These are phyloP conservation scores for Alternaria arborescens DNA, from an alignment of 2,329 filamentous ascomycete species.

Conservation along the genomic window DNA sequence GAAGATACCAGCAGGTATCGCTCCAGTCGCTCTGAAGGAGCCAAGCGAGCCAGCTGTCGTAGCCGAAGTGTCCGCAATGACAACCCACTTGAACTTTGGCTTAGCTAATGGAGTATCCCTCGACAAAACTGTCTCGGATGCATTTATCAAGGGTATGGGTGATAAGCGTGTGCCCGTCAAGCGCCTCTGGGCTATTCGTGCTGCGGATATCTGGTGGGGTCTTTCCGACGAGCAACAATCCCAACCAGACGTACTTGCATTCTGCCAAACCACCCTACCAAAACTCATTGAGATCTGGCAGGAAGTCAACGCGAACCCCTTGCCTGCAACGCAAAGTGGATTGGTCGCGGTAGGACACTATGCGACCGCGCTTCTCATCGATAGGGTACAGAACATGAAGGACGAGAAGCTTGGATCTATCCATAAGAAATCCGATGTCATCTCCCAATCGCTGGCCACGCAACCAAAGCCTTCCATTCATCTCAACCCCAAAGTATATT, in stretches of 20 bases:
- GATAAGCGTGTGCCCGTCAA: slow-evolving; percentile 85
- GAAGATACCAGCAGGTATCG: slow-evolving; percentile 72
- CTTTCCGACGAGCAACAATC: slow-evolving; percentile 60
- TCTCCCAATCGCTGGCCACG: slow-evolving; percentile 71
- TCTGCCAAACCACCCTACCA: slow-evolving; percentile 61
- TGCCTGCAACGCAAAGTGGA: slow-evolving; percentile 81
- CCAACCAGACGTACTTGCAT: slow-evolving; percentile 55
- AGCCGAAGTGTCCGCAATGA: slow-evolving; percentile 77
- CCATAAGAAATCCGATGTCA: slow-evolving; percentile 69
- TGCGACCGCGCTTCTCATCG: slow-evolving; percentile 68
- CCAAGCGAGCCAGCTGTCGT: slow-evolving; percentile 84
- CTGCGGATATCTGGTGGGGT: slow-evolving; percentile 74
- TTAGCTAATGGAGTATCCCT: slow-evolving; percentile 69
- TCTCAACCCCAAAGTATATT: slow-evolving; percentile 83
- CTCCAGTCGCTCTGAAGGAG: slow-evolving; percentile 78
- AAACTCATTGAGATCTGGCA: slow-evolving; percentile 75
- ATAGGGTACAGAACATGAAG: slow-evolving; percentile 63
- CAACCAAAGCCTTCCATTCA: slow-evolving; percentile 89
- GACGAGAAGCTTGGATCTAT: slow-evolving; percentile 65
- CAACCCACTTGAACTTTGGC: slow-evolving; percentile 69
- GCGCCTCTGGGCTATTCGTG: slow-evolving; percentile 79
- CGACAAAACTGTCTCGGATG: slow-evolving; percentile 72
- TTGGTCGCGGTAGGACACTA: slow-evolving; percentile 83
- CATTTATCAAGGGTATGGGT: slow-evolving; percentile 79
- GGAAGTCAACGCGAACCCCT: slow-evolving; percentile 80